Percentiles rank a stretch among this genome's conserved stretches.
Conservation (phyloP, 108 stramenopile species). For the Fragilaria crotonensis region DNA sequence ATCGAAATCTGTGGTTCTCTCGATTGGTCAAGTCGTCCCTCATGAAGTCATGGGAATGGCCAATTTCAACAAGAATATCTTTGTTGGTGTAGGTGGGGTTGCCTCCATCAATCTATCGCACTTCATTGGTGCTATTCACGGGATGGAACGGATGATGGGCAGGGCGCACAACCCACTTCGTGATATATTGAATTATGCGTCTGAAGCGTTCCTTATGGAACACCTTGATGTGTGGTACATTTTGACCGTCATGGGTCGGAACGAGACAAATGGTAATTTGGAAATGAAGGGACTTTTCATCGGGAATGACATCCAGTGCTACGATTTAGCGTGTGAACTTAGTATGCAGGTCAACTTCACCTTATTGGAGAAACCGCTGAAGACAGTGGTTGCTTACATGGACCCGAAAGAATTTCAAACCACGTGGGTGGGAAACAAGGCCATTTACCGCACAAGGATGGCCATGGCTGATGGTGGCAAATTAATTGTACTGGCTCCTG, state of each 20-base stretch:
- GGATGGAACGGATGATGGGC: constrained; percentile 96
- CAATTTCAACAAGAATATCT: constrained; percentile 89
- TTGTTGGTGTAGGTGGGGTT: constrained; percentile 80
- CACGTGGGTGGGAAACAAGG: constrained; percentile 95
- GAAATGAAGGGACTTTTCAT: constrained; percentile 85
- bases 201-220: constrained; percentile 55
- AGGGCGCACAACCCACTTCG: constrained; percentile 84
- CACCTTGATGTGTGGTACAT: constrained; percentile 84
- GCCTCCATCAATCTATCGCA: constrained; percentile 92
- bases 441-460: constrained; percentile 93
- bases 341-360: constrained; percentile 88
- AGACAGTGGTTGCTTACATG: constrained; percentile 83
- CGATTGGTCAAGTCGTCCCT: constrained; percentile 89
- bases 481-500: constrained; percentile 88
- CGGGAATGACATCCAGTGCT: constrained; percentile 87
- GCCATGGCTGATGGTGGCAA: constrained; percentile 91
- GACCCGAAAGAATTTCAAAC: constrained; percentile 90
- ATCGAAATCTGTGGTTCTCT: constrained; percentile 62
- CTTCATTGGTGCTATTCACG: constrained; percentile 95
- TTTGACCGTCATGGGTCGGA: constrained; percentile 77
- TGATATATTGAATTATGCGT: constrained; percentile 82
- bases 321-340: constrained; percentile 78
- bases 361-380: constrained; percentile 62
- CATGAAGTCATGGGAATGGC: constrained; percentile 97
- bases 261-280: constrained; percentile 41